phyloP scores from a whole-genome alignment of 345 rosid genomes.

The Erucastrum elatum region DNA sequence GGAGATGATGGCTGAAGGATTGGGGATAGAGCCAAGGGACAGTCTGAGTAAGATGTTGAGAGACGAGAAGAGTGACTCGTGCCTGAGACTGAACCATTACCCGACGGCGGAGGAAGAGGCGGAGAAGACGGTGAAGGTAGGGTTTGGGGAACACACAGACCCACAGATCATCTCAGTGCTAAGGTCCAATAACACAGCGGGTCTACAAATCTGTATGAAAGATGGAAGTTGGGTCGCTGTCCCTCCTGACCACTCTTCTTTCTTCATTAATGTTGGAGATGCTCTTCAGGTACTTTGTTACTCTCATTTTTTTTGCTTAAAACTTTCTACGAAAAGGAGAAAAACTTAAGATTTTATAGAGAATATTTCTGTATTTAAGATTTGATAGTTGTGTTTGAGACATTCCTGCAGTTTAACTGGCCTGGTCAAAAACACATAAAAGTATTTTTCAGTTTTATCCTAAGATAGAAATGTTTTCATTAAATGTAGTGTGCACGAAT shows the following conservation, averaged over 20 bases:
- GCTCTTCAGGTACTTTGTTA: conserved; percentile 62
- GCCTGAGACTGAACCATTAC: conserved; percentile 85
- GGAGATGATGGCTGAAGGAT: conserved; percentile 70
- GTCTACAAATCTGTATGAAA: conserved; percentile 75
- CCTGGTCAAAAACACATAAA: not conserved
- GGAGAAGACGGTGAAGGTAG: conserved; percentile 41
- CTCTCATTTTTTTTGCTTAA: not conserved
- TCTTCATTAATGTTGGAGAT: conserved; percentile 94
- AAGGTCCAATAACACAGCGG: conserved; percentile 81
- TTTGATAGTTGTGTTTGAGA: conserved; percentile 15
- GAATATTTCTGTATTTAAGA: conserved; percentile 7
- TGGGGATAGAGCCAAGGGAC: conserved; percentile 54
- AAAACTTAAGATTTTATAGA: not conserved
- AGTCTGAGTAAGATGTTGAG: conserved; percentile 65
- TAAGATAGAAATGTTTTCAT: too few species aligned
- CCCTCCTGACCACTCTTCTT: conserved; percentile 76
- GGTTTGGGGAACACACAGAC: conserved; percentile 94
- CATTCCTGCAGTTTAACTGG: conserved; percentile 9
- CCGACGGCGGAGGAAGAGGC: conserved; percentile 54
- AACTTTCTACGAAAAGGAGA: too few species aligned
- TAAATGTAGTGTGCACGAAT: too few species aligned
- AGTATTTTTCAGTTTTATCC: not conserved
- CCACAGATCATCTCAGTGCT: conserved; percentile 88
- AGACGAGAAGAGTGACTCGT: conserved; percentile 74
- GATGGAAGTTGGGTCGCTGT: conserved; percentile 86